Evolutionary conservation across 2,329 filamentous ascomycete genomes (phyloP).

Genomic region (Microascus cirrosus): DNA sequence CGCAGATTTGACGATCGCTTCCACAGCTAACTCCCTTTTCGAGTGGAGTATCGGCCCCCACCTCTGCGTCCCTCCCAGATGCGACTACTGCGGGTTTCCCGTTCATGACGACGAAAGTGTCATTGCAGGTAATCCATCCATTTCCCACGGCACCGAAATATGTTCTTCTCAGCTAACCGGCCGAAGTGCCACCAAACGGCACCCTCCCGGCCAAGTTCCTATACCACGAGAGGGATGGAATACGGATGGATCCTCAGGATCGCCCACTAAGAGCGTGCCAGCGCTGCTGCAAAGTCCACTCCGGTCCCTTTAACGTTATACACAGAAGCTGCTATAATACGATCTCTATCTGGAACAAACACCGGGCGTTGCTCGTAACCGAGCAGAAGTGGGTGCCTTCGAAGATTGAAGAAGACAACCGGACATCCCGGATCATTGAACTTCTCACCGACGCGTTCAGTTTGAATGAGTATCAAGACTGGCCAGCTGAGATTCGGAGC

Average conservation of each 20-base stretch:
- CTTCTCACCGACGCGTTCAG: neutral
- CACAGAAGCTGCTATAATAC: neutral
- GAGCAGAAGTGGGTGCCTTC: neutral
- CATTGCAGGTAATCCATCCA: neutral
- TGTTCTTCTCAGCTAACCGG: neutral
- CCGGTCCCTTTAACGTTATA: neutral
- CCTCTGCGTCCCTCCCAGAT: neutral
- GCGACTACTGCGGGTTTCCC: neutral
- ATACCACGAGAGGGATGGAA: neutral
- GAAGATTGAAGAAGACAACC: neutral
- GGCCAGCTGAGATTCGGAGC: neutral
- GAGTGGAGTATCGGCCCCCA: neutral
- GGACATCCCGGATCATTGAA: neutral
- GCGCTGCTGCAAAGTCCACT: neutral
- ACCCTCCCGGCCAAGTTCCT: neutral
- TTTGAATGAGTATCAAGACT: neutral
- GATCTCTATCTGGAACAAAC: neutral
- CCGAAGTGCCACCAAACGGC: neutral
- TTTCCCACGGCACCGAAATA: too few relatives aligned
- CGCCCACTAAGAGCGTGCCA: neutral
- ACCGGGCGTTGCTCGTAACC: neutral
- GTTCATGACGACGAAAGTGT: neutral
- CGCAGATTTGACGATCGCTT: neutral
- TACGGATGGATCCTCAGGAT: neutral
- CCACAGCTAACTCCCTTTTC: neutral